Conservation (phyloP, 495 filamentous ascomycete genomes). For the Aspergillus incahuasiensis region DNA sequence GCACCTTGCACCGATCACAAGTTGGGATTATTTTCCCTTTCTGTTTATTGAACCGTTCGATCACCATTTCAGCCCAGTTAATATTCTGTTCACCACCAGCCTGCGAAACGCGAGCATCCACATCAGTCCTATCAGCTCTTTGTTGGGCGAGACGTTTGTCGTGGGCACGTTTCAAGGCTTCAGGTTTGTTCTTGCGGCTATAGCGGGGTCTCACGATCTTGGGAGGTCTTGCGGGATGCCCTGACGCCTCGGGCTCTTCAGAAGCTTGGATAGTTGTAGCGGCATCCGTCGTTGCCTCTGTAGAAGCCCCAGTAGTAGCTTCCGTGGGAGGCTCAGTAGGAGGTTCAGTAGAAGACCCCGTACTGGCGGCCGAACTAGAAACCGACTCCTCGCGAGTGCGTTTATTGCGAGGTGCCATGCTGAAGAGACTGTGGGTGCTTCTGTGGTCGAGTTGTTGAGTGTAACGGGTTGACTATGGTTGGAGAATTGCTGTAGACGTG, state of each 20-base stretch:
- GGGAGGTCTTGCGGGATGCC: too few species aligned
- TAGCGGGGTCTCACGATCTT: too few species aligned
- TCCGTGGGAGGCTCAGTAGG: background rate
- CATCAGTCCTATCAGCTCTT: too few species aligned
- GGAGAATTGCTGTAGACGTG: too few species aligned
- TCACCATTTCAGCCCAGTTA: background rate
- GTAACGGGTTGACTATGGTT: too few species aligned
- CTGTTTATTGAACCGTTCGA: background rate
- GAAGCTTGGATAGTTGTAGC: too few species aligned
- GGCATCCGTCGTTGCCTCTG: background rate
- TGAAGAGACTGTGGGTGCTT: background rate
- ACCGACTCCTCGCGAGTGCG: background rate
- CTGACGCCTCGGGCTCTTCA: too few species aligned
- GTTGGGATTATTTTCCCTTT: slow-evolving; percentile 33
- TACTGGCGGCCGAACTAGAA: background rate
- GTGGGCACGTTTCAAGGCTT: too few species aligned
- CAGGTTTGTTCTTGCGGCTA: too few species aligned
- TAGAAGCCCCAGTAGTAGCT: background rate
- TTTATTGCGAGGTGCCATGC: background rate
- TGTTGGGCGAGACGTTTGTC: too few species aligned
- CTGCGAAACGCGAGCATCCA: too few species aligned
- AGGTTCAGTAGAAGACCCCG: background rate
- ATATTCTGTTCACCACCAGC: background rate
- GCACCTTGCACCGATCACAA: slow-evolving; percentile 87
- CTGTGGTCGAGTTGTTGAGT: too few species aligned